Conservation (phyloP, 192 early-diverging fungal genomes). For the Backusella morwellensis region DNA sequence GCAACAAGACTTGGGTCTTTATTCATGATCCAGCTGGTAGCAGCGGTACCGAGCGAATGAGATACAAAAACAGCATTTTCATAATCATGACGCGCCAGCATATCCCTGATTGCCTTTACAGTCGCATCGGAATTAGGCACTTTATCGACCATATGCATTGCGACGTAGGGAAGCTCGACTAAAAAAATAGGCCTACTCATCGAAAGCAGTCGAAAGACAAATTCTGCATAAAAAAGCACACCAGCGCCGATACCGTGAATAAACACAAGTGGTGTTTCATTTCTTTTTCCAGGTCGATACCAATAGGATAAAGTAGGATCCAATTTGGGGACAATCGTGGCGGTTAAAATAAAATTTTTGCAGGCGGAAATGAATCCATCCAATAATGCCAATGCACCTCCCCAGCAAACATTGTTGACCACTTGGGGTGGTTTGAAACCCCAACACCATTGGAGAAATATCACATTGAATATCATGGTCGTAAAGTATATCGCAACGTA, state of each 20-base stretch:
- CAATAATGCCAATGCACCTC: conserved; percentile 9
- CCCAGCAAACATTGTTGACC: neutral
- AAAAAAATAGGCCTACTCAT: conserved; percentile 48
- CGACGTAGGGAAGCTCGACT: conserved; percentile 63
- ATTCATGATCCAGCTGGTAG: conserved; percentile 60
- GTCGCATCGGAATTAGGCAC: conserved; percentile 55
- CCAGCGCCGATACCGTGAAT: conserved; percentile 72
- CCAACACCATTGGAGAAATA: conserved; percentile 11
- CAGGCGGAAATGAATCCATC: conserved; percentile 1
- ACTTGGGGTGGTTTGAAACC: conserved; percentile 12
- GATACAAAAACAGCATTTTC: conserved; percentile 59
- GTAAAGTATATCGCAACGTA: conserved; percentile 42
- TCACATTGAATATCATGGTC: conserved; percentile 22
- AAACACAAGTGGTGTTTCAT: conserved; percentile 57
- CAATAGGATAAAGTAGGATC: neutral
- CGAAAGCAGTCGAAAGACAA: conserved; percentile 42
- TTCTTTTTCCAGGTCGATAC: neutral
- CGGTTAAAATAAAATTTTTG: neutral
- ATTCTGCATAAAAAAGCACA: conserved; percentile 50
- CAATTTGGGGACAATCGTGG: neutral
- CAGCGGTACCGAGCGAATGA: conserved; percentile 64
- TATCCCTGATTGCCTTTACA: conserved; percentile 51
- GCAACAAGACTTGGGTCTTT: conserved; percentile 45
- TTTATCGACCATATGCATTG: conserved; percentile 60
- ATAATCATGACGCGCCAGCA: conserved; percentile 51